Evolutionary conservation across 108 stramenopile genomes (phyloP), one percentile per base, ranked within the genome.

Genomic region (Fragilaria crotonensis): DNA sequence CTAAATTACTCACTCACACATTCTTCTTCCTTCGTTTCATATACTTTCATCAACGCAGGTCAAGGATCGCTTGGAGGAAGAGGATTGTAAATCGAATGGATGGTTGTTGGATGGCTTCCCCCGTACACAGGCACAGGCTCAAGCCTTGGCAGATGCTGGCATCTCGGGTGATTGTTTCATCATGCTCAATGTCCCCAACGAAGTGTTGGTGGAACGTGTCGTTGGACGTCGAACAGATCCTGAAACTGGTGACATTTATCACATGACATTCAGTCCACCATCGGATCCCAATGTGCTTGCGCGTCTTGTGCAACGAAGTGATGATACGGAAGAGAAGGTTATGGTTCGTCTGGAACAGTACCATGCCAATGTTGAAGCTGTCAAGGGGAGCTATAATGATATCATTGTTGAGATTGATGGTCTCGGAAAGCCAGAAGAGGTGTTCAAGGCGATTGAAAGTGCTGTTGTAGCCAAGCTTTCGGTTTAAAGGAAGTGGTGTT

Each of bases 81-180:
- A 63, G 2, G 90, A 93, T 60, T 93, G 89, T 67, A 52, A 76
- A 57, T 25, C 56, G 9, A 62, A 63, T 3, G 95, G 95, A 19
- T 96, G 90, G 87, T 81, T 96, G 27, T 79, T 96, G 5, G 95
- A 96, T 61, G 95, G 95, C n/a, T 94, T 96, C 66, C 95, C 95
- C 0, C 87, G 95, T 19, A 96, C 95, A 14, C 72, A 62, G 28
- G 81, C 73, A 7, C 92, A 93, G 64, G 90, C 90, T 29, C 77
- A 86, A 25, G 89, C 89, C 1, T 79, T 95, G 5, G 69, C 72
- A 33, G 73, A 69, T 19, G 66, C 74, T 41, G 95, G 95, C 20
- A 58, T 93, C 48, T 48, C 65, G 23, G 75, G 87, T 22, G 80
- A 93, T 65, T 69, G 76, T 29, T 93, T 94, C 69, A 49, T 96